Base-by-base conservation (phyloP, 495 filamentous ascomycete genomes). In the Tetracladium setigerum region DNA sequence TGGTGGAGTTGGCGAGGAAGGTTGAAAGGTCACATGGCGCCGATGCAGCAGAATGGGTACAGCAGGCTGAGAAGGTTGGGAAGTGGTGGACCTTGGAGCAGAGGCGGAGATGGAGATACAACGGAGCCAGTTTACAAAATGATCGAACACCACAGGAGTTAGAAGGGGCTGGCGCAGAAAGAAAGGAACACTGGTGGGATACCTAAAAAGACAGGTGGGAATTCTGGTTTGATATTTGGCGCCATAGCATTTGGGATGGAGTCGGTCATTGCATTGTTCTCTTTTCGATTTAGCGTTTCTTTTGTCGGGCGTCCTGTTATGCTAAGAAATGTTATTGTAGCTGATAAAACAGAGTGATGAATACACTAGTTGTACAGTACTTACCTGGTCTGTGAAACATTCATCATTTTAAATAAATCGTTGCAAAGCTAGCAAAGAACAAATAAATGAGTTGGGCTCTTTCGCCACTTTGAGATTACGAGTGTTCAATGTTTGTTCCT, bases 211-310 rank as follows among this genome's bases (percentile, higher is more conserved):
- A 47, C 5, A 71, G 71, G 9, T 74, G 59, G 53, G 56, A 64
- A 19, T 72, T 67, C 39, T 70, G 72, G 4, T 66, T 63, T 0
- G 38, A 57, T 38, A 62, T 72, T 40, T 68, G 71, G 0, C 71
- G 71, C 1, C 73, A 76, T 60, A 27, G 22, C 22, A 27, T 27
- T 27, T 27, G 22, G 22, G 7, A 27, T 7, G 22, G 22, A 27
- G 22, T 27, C 22, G 22, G 22, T 27, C 22, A 27, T 27, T 27
- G 22, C 22, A 27, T n/a, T 27, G 22, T 3, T 27, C 22, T 27
- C 7, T 27, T 27, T 27, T 27, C 22, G 7, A 27, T 7, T 27
- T 27, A 27, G 22, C 22, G 22, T 27, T 27, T 27, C 22, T 27
- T 27, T 27, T 27, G 22, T 27, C 22, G 7, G 22, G 22, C 22